Base-by-base conservation (phyloP, 805 yeast genomes). In the Nakazawaea wyomingensis region DNA sequence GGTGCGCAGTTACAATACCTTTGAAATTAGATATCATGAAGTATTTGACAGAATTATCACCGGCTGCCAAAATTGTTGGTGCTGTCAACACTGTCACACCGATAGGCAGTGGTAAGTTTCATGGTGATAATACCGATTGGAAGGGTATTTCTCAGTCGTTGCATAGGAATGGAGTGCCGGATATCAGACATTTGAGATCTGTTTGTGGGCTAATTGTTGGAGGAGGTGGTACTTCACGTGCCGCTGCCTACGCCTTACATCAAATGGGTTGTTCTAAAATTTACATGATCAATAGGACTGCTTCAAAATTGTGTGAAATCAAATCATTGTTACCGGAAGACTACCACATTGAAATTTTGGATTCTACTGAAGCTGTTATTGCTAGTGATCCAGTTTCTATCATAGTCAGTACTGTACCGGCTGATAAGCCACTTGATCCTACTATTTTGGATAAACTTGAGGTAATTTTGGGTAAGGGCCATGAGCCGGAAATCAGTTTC, bases 181-280 rank as follows among this genome's bases (percentile, higher is more conserved):
- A 64, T 32, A 54, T 57, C 45, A 60, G 57, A 18, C 56, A 53
- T 46, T 54, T 55, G 24, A 44, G 51, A 13, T 52, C 49, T 3
- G 66, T 71, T 10, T 65, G 73, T 45, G 97, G 96, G 26, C 65
- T 90, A 46, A 84, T 93, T 35, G 70, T 93, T 50, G 99, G 99
- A 40, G 96, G 96, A 17, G 99, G 99, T 33, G 99, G 99, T 34
- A 90, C 99, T 20, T 82, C 96, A 1, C 76, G 96, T 55, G 96
- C 99, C 33, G 98, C 97, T 0, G 78, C 86, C 13, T 89, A 76
- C 60, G 97, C 99, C 1, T 71, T 93, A 50, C 76, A 79, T 56
- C 56, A 77, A 48, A 65, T 91, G 68, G 96, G 96, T 2, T 87
- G 95, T 61, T 53, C 65, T 18, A 78, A 71, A 52, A 85, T 91